Conservation (phyloP, 495 filamentous ascomycete species). For the Penicillium odoratum region DNA sequence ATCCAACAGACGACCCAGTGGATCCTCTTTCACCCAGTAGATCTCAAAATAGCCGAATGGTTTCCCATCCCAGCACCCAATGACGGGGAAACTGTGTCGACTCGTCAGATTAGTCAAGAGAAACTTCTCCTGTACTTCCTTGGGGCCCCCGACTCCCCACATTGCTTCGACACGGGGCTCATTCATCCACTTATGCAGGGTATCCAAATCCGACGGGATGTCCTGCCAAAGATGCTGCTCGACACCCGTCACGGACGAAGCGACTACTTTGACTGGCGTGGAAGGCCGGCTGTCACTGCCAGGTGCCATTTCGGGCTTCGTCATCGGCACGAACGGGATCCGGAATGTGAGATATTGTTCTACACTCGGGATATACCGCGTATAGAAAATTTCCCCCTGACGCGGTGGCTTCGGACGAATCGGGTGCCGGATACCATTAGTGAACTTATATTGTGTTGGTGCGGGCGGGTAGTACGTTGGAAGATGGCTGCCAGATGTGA, state of each 20-base stretch:
- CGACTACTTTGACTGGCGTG: slow-evolving; percentile 28
- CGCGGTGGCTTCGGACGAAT: slow-evolving; percentile 84
- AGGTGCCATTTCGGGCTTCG: slow-evolving; percentile 2
- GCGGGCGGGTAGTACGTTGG: slow-evolving; percentile 89
- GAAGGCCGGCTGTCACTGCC: slow-evolving; percentile 15
- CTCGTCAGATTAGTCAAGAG: slow-evolving; percentile 61
- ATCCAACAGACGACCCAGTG: slow-evolving; percentile 64
- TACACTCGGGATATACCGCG: slow-evolving; percentile 78
- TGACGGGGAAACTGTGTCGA: slow-evolving; percentile 82
- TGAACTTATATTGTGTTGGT: slow-evolving; percentile 77
- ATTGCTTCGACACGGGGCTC: slow-evolving; percentile 76
- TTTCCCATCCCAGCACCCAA: slow-evolving; percentile 91
- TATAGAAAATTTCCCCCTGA: slow-evolving; percentile 87
- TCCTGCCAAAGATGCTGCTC: slow-evolving; percentile 31
- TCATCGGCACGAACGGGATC: slow-evolving; percentile 55
- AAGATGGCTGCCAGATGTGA: slow-evolving; percentile 73
- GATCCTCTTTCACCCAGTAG: slow-evolving; percentile 97
- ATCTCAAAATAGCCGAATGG: slow-evolving; percentile 98
- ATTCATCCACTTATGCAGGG: slow-evolving; percentile 88
- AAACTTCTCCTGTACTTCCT: slow-evolving; percentile 64
- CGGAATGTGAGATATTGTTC: slow-evolving; percentile 88
- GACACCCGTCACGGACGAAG: slow-evolving; percentile 26
- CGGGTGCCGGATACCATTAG: slow-evolving; percentile 79
- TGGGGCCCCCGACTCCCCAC: slow-evolving; percentile 74
- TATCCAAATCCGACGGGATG: slow-evolving; percentile 62